Base-by-base conservation (phyloP, 441 rosid species). In the Pelargonium cotyledonis region DNA sequence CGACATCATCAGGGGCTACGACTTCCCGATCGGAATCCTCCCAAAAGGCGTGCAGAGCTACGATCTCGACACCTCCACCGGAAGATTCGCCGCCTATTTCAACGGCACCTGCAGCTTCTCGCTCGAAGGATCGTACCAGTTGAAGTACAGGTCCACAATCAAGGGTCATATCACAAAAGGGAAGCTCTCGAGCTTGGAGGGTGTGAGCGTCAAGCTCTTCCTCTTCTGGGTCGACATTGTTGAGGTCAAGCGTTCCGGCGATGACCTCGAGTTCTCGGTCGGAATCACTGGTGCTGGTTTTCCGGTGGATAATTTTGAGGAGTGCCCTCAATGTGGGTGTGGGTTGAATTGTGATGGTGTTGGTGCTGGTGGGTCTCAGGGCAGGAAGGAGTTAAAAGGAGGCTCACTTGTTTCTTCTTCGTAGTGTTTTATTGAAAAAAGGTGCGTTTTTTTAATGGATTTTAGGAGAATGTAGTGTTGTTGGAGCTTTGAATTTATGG, bases 161-260 rank as follows among this genome's bases (percentile, higher is more conserved):
- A 76, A 73, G 65, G 93, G 93, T 46, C 11, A 72, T 46, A 83
- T 86, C 55, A 75, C 89, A 0, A 66, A 70, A 9, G 80, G 82
- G 5, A 80, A 69, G 64, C 79, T 88, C 78, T 68, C 75, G 65
- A 76, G 73, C 63, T 71, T 88, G 82, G 80, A 84, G 70, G 93
- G 90, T 11, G 89, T 86, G 31, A 86, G 85, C 60, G 93, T 88
- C 51, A 88, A 88, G 81, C 73, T 83, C 29, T 66, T 68, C 51
- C 79, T 80, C 70, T 5, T 83, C 58, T 80, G 86, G 84, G 70
- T 80, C 62, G 75, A 80, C 61, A 80, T 82, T 18, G 72, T 82
- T 57, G 86, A 82, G 78, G 83, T 82, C 29, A 74, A 68, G 1
- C 70, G 84, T 65, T 73, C 49, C 5, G 84, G 82, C 4, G 82